Base-by-base conservation (phyloP, 164 flowering plant species). In the Malania oleifera region DNA sequence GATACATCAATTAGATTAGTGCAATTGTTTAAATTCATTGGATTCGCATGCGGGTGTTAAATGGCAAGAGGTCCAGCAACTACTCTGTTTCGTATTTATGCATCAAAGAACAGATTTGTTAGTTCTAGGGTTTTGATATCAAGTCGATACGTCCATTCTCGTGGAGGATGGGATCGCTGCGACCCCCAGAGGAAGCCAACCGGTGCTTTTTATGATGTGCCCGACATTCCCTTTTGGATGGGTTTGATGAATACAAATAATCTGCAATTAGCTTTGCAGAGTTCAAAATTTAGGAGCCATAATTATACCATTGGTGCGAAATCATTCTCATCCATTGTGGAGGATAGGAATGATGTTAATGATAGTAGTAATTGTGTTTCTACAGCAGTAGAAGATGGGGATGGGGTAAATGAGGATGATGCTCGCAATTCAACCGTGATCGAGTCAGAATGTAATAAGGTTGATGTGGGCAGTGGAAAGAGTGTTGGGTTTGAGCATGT, bases 21-120 rank as follows among this genome's bases (percentile, higher is more conserved):
- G n/a, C n/a, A n/a, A n/a, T n/a, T n/a, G n/a, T n/a, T n/a, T n/a
- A n/a, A n/a, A n/a, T n/a, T n/a, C n/a, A n/a, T 40, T 25, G 48
- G 23, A 15, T 40, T 56, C n/a, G 22, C 22, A 25, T 43, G 35
- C 26, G 48, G 22, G 56, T 40, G 39, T 62, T 51, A 48, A 59
- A 84, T 86, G 89, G 85, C 73, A 18, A 74, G 77, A 80, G 75
- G 77, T 31, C 57, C 73, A 19, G 68, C 67, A 38, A 44, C 67
- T 22, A 54, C 71, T 61, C 57, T 86, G 11, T 49, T 76, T 61
- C 70, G 74, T 54, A 43, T 61, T 20, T 75, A 44, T 71, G 57
- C 70, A n/a, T 72, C 74, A 3, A 73, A 54, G 40, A 54, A 51
- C 27, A 49, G 50, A n/a, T 15, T 49, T 47, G 54, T 45, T 54